These are phyloP conservation scores for Colletotrichum limetticola DNA, from an alignment of 2,329 filamentous ascomycete species.

Conservation along the genomic window DNA sequence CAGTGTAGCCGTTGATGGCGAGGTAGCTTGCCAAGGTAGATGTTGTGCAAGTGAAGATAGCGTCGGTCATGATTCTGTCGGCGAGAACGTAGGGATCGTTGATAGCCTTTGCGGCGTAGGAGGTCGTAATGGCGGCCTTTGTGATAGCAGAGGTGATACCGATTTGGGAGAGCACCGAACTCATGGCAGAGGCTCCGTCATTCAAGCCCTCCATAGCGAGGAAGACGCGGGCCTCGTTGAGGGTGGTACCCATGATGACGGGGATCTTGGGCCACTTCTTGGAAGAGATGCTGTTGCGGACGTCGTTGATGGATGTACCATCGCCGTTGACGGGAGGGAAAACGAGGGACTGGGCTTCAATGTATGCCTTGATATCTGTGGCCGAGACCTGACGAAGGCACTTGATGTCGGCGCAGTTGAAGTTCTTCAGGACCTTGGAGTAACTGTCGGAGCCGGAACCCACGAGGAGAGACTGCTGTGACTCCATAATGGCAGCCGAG, in stretches of 20 bases:
- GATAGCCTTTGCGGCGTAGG: conserved; percentile 6
- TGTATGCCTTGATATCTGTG: conserved; percentile 19
- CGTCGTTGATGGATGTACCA: conserved; percentile 17
- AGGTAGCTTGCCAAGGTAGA: conserved; percentile 21
- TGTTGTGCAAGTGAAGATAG: conserved; percentile 21
- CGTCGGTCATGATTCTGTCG: conserved; percentile 29
- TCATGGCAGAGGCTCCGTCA: not conserved
- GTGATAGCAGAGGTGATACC: not conserved
- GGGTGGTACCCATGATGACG: conserved; percentile 22
- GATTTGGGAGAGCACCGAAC: not conserved
- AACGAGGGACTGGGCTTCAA: conserved; percentile 17
- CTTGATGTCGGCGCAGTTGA: conserved; percentile 9
- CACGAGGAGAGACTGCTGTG: conserved; percentile 24
- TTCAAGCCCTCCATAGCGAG: not conserved
- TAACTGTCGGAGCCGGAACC: conserved; percentile 26
- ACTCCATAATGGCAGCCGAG: conserved; percentile 30
- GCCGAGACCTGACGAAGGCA: conserved; percentile 16
- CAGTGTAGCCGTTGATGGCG: not conserved
- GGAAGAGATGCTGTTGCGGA: conserved; percentile 10
- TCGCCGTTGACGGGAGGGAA: conserved; percentile 30
- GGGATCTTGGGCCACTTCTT: conserved; percentile 30
- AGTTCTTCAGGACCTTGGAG: conserved; percentile 16
- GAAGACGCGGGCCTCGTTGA: conserved; percentile 25
- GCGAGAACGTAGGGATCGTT: not conserved
- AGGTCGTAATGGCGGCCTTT: not conserved